Conservation (phyloP, 768 basidiomycete species). For the Hygrocybe coccinea region DNA sequence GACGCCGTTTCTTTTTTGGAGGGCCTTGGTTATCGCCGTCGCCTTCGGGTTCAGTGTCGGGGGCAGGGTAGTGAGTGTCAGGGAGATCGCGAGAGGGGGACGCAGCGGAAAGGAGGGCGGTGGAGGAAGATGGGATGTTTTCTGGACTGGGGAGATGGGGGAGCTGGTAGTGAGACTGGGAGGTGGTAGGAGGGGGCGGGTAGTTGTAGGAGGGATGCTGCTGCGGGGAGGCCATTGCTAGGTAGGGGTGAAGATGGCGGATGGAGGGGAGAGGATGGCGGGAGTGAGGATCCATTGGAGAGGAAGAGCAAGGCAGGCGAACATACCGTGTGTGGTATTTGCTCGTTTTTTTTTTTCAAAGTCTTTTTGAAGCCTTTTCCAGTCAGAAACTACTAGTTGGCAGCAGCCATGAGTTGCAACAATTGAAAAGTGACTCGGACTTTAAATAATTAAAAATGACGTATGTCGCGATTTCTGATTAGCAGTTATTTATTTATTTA, state of each 20-base stretch:
- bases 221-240: constrained; percentile 47
- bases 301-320: not conserved
- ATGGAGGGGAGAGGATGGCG: constrained; percentile 54
- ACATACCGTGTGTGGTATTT: too few relatives aligned
- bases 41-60: constrained; percentile 57
- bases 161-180: constrained; percentile 16
- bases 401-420: too few relatives aligned
- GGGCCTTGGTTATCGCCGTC: constrained; percentile 48
- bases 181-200: constrained; percentile 17
- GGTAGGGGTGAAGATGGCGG: constrained; percentile 61
- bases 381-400: too few relatives aligned
- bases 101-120: not conserved
- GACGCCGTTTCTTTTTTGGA: constrained; percentile 76
- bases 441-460: too few relatives aligned
- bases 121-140: not conserved
- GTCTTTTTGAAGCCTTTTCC: too few relatives aligned
- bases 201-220: constrained; percentile 21
- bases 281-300: not conserved
- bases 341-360: too few relatives aligned
- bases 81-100: constrained; percentile 12
- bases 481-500: not conserved
- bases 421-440: too few relatives aligned
- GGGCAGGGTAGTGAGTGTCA: constrained; percentile 26
- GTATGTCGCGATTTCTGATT: not conserved
- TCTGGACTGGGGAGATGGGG: not conserved